These are phyloP conservation scores for Lactifluus pinguis DNA, from an alignment of 768 basidiomycete species.

Conservation along the genomic window DNA sequence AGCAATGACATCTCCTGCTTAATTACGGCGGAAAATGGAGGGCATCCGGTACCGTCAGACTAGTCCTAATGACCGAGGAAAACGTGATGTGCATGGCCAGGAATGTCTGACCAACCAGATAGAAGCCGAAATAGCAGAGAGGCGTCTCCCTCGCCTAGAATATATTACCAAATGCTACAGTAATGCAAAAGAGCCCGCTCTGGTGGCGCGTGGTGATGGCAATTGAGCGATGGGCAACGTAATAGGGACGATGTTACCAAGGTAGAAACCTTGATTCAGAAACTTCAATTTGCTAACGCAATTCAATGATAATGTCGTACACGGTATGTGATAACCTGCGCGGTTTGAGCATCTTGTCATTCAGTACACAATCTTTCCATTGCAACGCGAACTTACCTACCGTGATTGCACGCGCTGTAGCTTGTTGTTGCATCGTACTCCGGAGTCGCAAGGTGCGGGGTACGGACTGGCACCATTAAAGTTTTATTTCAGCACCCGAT, in stretches of 20 bases:
- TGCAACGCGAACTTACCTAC: too few species aligned
- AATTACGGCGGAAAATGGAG: neutral
- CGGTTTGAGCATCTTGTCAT: neutral
- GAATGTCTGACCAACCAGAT: neutral
- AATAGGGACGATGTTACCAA: neutral
- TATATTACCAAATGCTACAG: neutral
- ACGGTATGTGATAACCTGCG: neutral
- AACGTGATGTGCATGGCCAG: neutral
- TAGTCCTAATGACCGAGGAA: neutral
- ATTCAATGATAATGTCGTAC: neutral
- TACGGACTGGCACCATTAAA: slow-evolving; percentile 2
- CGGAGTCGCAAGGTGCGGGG: neutral
- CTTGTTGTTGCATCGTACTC: too few species aligned
- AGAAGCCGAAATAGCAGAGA: neutral
- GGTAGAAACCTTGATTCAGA: neutral
- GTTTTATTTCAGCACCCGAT: neutral
- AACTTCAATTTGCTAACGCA: neutral
- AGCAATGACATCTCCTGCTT: neutral
- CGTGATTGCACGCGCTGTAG: too few species aligned
- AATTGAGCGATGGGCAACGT: neutral
- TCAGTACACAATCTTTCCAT: too few species aligned
- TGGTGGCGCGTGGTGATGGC: neutral
- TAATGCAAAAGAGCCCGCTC: neutral
- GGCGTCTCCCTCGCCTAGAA: neutral
- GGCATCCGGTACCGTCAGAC: neutral